Evolutionary conservation across 768 basidiomycete species (phyloP).

Genomic region (Tubosaeta brunneosetosa): DNA sequence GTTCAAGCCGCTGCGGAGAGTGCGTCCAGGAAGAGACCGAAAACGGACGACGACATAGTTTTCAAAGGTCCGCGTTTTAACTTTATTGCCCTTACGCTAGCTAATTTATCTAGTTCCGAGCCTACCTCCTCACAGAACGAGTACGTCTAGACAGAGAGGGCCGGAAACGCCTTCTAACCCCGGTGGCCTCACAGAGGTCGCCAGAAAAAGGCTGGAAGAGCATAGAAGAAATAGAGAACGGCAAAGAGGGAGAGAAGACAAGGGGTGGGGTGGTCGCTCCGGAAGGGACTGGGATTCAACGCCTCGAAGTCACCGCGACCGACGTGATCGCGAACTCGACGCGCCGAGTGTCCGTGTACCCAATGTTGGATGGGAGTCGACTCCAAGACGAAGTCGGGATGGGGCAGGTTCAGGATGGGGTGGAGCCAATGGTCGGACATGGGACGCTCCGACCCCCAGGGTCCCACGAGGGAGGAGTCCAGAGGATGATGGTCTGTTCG

Average conservation of each 20-base stretch:
- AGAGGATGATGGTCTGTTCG: constrained; percentile 60
- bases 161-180: constrained; percentile 94
- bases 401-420: constrained; percentile 67
- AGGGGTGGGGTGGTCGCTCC: constrained; percentile 37
- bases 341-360: constrained; percentile 86
- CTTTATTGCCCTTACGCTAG: too few species aligned
- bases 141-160: constrained; percentile 67
- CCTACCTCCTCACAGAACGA: constrained; percentile 54
- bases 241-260: neutral
- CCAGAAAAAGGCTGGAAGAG: constrained; percentile 70
- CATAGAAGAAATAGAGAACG: constrained; percentile 63
- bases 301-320: constrained; percentile 52
- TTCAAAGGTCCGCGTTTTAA: constrained; percentile 74
- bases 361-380: constrained; percentile 92
- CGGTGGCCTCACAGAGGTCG: constrained; percentile 79
- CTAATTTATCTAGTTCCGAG: constrained; percentile 57
- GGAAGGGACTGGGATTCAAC: constrained; percentile 54
- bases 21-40: constrained; percentile 58
- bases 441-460: constrained; percentile 86
- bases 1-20: constrained; percentile 45
- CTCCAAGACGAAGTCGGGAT: constrained; percentile 57
- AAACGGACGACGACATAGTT: constrained; percentile 56
- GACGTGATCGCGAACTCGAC: constrained; percentile 42
- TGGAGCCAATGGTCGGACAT: constrained; percentile 46
- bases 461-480: constrained; percentile 62